A percentile compares a stretch with the other conserved stretches of the same genome.
These are phyloP conservation scores for Xylaria sp. DNA, from an alignment of 2,329 filamentous ascomycete genomes.

Conservation along the genomic window DNA sequence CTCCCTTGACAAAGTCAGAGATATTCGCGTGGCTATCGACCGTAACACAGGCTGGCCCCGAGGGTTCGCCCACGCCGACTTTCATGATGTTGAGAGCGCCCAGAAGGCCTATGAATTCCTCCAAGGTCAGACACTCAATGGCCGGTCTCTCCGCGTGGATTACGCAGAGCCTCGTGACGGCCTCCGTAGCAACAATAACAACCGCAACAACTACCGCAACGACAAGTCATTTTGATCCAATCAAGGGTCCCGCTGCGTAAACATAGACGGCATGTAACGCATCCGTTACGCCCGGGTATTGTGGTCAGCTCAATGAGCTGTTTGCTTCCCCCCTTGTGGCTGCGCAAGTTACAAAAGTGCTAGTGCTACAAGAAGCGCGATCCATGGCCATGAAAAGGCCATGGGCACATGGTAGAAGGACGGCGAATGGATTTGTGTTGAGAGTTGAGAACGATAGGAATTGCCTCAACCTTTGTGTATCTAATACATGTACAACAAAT, in stretches of 20 bases:
- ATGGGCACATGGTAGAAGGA: neutral
- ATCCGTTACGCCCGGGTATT: neutral
- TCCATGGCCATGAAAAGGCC: neutral
- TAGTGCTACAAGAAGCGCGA: conserved; percentile 2
- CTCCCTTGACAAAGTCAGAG: conserved; percentile 70
- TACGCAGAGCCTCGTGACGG: conserved; percentile 52
- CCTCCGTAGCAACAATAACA: too few relatives aligned
- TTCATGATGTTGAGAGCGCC: conserved; percentile 71
- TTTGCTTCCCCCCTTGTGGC: conserved; percentile 3
- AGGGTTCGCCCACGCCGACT: conserved; percentile 86
- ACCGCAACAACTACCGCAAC: too few relatives aligned
- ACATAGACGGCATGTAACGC: neutral
- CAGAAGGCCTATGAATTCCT: conserved; percentile 63
- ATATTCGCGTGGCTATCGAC: conserved; percentile 84
- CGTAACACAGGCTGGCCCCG: conserved; percentile 78
- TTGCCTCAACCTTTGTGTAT: conserved; percentile 22
- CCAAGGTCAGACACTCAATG: conserved; percentile 63
- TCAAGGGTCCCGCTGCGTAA: neutral
- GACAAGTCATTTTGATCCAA: too few relatives aligned
- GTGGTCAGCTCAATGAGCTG: conserved; percentile 11
- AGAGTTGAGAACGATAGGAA: neutral
- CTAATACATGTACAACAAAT: conserved; percentile 24
- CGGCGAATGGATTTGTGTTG: conserved; percentile 7
- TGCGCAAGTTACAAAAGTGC: conserved; percentile 4
- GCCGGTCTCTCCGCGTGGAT: conserved; percentile 69